These are phyloP conservation scores for Paecilomyces niveus DNA, from an alignment of 2,329 filamentous ascomycete species.

Conservation along the genomic window DNA sequence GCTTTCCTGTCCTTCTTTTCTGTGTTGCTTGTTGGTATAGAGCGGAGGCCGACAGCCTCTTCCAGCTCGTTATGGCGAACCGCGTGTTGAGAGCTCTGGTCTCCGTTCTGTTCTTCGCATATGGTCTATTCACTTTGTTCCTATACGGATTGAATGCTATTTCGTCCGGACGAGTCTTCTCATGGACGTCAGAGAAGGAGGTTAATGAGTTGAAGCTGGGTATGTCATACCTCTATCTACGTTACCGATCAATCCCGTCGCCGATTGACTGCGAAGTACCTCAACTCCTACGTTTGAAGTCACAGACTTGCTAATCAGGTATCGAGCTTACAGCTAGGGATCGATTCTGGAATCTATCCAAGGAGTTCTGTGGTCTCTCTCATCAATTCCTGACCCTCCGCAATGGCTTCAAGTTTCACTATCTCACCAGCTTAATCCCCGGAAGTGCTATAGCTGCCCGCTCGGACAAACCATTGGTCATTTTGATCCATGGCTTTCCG, in stretches of 20 bases:
- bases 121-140: slow-evolving; percentile 30
- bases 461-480: slow-evolving; percentile 34
- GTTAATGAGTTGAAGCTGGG: slow-evolving; percentile 33
- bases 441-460: slow-evolving; percentile 12
- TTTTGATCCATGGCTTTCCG: slow-evolving; percentile 55
- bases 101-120: slow-evolving; percentile 15
- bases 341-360: slow-evolving; percentile 48
- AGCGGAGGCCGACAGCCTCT: neutral
- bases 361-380: slow-evolving; percentile 38
- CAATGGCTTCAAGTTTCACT: slow-evolving; percentile 48
- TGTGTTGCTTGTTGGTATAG: slow-evolving; percentile 6
- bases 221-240: slow-evolving; percentile 17
- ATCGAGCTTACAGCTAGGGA: slow-evolving; percentile 38
- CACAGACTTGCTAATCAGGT: neutral
- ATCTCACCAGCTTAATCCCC: slow-evolving; percentile 38
- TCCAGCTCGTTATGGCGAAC: slow-evolving; percentile 14
- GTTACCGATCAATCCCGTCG: neutral
- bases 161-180: slow-evolving; percentile 30
- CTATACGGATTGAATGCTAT: slow-evolving; percentile 25
- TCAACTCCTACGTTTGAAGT: neutral
- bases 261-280: neutral
- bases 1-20: neutral
- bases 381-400: slow-evolving; percentile 47
- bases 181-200: slow-evolving; percentile 30
- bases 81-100: slow-evolving; percentile 12